A percentile compares a stretch with the other conserved stretches of the same genome.
Evolutionary conservation across 2,329 filamentous ascomycete genomes (phyloP).

Genomic region (Drechmeria coniospora): DNA sequence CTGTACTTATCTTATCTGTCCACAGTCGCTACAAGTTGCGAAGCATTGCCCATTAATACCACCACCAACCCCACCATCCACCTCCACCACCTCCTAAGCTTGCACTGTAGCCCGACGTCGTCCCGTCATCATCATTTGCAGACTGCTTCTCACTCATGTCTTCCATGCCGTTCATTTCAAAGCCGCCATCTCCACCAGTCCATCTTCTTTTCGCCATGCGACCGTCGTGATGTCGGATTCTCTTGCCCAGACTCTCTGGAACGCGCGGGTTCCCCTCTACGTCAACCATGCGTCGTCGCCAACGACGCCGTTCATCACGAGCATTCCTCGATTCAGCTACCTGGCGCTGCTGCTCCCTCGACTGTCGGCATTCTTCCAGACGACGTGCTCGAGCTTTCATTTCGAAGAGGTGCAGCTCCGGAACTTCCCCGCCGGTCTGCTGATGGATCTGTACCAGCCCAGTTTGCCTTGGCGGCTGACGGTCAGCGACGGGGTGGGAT

Average conservation of each 20-base stretch:
- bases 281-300: slow-evolving; percentile 35
- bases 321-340: slow-evolving; percentile 43
- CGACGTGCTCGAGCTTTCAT: slow-evolving; percentile 42
- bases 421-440: slow-evolving; percentile 36
- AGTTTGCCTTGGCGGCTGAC: slow-evolving; percentile 37
- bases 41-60: too few relatives aligned
- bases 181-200: too few relatives aligned
- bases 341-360: slow-evolving; percentile 41
- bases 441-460: slow-evolving; percentile 42
- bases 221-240: background rate
- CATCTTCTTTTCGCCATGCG: background rate
- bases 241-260: slow-evolving; percentile 36
- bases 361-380: slow-evolving; percentile 34
- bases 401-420: slow-evolving; percentile 38
- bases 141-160: too few relatives aligned
- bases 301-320: slow-evolving; percentile 34
- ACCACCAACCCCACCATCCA: too few relatives aligned
- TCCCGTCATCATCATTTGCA: too few relatives aligned
- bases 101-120: too few relatives aligned
- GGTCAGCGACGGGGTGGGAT: slow-evolving; percentile 37
- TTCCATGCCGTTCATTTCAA: too few relatives aligned
- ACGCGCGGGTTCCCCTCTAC: slow-evolving; percentile 35
- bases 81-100: too few relatives aligned
- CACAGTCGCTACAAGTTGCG: too few relatives aligned
- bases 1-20: too few relatives aligned